Conservation (phyloP, 2,329 filamentous ascomycete species). For the Emmonsia crescens region DNA sequence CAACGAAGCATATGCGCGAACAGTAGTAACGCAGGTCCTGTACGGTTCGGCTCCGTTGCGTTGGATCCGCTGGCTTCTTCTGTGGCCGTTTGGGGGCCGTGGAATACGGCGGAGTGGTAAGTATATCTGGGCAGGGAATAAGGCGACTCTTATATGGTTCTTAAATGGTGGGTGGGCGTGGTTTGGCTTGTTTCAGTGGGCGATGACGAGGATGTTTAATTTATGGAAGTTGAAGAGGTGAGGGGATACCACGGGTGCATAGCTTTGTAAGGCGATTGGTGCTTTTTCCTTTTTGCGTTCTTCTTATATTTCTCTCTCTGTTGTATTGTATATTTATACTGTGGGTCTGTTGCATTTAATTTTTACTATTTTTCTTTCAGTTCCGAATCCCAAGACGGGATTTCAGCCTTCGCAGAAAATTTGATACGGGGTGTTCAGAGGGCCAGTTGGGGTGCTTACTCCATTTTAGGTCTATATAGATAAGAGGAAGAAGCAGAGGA, state of each 20-base stretch:
- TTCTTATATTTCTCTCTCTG: background rate
- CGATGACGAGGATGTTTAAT: slow-evolving; percentile 43
- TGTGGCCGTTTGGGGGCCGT: slow-evolving; percentile 35
- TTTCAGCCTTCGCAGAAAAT: too few relatives aligned
- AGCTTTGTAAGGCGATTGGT: too few relatives aligned
- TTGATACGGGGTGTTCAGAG: too few relatives aligned
- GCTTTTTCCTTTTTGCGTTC: too few relatives aligned
- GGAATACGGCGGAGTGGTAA: slow-evolving; percentile 22
- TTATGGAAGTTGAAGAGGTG: slow-evolving; percentile 35
- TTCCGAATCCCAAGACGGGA: too few relatives aligned
- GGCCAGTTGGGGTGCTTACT: too few relatives aligned
- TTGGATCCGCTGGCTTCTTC: slow-evolving; percentile 20
- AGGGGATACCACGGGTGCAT: too few relatives aligned
- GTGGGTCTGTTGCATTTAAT: background rate
- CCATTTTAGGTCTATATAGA: too few relatives aligned
- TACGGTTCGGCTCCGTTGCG: slow-evolving; percentile 35
- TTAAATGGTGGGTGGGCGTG: slow-evolving; percentile 38
- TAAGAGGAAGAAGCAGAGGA: too few relatives aligned
- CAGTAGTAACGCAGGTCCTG: slow-evolving; percentile 45
- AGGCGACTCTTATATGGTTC: slow-evolving; percentile 40
- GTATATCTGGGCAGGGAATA: slow-evolving; percentile 41
- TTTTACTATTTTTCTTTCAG: too few relatives aligned
- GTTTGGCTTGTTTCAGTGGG: slow-evolving; percentile 22
- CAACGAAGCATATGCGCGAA: slow-evolving; percentile 43
- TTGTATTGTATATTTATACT: background rate